A percentile compares a stretch with the other conserved stretches of the same genome.
These are phyloP conservation scores for Nemania abortiva DNA, from an alignment of 2,329 filamentous ascomycete genomes.

Conservation along the genomic window DNA sequence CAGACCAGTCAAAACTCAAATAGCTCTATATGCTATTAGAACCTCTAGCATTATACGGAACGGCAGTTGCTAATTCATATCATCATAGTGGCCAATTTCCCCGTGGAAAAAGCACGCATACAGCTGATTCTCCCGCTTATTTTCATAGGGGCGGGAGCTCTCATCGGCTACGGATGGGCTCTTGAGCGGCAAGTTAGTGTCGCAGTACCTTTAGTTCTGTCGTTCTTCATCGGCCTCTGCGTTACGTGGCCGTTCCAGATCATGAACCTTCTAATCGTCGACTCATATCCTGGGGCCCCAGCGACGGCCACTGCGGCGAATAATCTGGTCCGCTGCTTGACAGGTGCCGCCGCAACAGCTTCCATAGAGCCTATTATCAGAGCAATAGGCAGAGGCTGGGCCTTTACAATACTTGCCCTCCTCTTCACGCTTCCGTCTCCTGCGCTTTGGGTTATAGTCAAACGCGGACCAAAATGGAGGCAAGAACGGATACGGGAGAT, in stretches of 20 bases:
- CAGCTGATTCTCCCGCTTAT: constrained; percentile 68
- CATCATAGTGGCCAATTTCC: constrained; percentile 58
- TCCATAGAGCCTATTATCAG: constrained; percentile 70
- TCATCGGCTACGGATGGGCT: constrained; percentile 70
- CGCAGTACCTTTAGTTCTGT: constrained; percentile 66
- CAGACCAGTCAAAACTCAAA: neutral
- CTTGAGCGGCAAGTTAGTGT: constrained; percentile 64
- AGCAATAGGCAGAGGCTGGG: constrained; percentile 70
- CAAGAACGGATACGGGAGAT: constrained; percentile 61
- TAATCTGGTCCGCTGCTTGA: constrained; percentile 71
- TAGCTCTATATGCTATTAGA: neutral
- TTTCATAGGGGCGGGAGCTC: constrained; percentile 63
- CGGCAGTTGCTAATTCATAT: constrained; percentile 10
- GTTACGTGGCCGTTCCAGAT: constrained; percentile 73
- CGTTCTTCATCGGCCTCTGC: constrained; percentile 68
- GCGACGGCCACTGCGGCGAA: constrained; percentile 74
- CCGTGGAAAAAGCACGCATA: constrained; percentile 67
- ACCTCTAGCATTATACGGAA: neutral
- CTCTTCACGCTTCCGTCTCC: constrained; percentile 63
- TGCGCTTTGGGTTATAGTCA: constrained; percentile 62
- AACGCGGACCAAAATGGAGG: constrained; percentile 63
- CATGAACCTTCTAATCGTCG: constrained; percentile 72
- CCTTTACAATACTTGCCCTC: constrained; percentile 69
- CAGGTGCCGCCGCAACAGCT: constrained; percentile 70
- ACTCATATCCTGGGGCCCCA: constrained; percentile 70